phyloP scores from a whole-genome alignment of 2,329 filamentous ascomycete genomes.

The Ophiostoma pallidulum region DNA sequence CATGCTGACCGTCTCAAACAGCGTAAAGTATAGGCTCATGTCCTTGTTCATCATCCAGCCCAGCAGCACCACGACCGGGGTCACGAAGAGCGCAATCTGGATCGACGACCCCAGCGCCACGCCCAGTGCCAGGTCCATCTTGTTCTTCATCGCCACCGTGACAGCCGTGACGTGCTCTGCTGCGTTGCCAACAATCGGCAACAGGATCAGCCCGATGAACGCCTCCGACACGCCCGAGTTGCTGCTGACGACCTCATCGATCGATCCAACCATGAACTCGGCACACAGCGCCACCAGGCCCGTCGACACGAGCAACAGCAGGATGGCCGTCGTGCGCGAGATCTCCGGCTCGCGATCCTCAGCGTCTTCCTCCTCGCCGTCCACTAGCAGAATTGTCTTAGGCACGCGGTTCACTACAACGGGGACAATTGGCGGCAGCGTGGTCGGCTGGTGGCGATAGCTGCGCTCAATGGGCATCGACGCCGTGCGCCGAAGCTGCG shows the following conservation, averaged over 20 bases:
- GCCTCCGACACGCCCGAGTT: slow-evolving; percentile 40
- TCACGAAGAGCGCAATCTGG: slow-evolving; percentile 53
- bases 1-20: slow-evolving; percentile 65
- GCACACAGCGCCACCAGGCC: slow-evolving; percentile 49
- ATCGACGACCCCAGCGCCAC: slow-evolving; percentile 52
- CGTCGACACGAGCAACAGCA: slow-evolving; percentile 44
- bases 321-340: slow-evolving; percentile 34
- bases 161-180: slow-evolving; percentile 55
- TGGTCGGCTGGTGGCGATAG: slow-evolving; percentile 16
- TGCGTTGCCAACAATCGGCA: slow-evolving; percentile 54
- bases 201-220: slow-evolving; percentile 51
- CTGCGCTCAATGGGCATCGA: slow-evolving; percentile 37
- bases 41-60: slow-evolving; percentile 48
- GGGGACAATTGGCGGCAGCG: slow-evolving; percentile 24
- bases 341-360: slow-evolving; percentile 28
- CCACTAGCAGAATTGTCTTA: background rate
- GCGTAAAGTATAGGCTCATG: slow-evolving; percentile 60
- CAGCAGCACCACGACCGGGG: slow-evolving; percentile 49
- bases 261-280: slow-evolving; percentile 51
- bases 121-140: slow-evolving; percentile 52
- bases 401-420: slow-evolving; percentile 23
- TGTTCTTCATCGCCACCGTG: slow-evolving; percentile 48
- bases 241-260: slow-evolving; percentile 43
- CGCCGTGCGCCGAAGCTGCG: slow-evolving; percentile 37
- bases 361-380: slow-evolving; percentile 6